phyloP scores from a whole-genome alignment of 306 rosid species.

The Cucumis cinereus region DNA sequence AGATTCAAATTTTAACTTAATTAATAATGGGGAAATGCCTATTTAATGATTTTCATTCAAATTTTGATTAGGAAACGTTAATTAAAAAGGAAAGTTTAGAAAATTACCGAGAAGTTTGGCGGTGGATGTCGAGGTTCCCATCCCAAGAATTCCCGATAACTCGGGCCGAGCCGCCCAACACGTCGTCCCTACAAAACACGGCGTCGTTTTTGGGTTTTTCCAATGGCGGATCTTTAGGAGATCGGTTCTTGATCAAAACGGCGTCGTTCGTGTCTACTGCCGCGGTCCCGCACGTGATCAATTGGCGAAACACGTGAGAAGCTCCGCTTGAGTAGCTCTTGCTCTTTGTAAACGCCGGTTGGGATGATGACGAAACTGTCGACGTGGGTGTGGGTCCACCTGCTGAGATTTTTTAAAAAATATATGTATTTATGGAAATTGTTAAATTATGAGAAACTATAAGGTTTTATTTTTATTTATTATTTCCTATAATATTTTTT shows the following conservation, averaged over 20 bases:
- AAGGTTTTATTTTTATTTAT: too few relatives aligned
- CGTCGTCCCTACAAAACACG: conserved; percentile 25
- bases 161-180: conserved; percentile 36
- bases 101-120: conserved; percentile 24
- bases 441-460: too few relatives aligned
- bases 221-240: neutral
- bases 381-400: neutral
- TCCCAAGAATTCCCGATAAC: conserved; percentile 29
- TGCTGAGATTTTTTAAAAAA: neutral
- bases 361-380: conserved; percentile 13
- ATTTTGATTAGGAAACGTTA: too few relatives aligned
- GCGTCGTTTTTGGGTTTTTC: neutral
- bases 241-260: conserved; percentile 16
- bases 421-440: too few relatives aligned
- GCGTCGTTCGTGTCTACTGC: conserved; percentile 37
- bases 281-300: conserved; percentile 51
- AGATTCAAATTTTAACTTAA: neutral
- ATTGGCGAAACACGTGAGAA: conserved; percentile 39
- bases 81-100: neutral
- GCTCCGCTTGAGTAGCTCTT: conserved; percentile 42
- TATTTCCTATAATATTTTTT: too few relatives aligned
- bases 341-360: conserved; percentile 25
- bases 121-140: conserved; percentile 12
- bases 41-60: too few relatives aligned
- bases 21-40: too few relatives aligned